These are phyloP conservation scores for Brassica cretica DNA, from an alignment of 345 rosid species.

Conservation along the genomic window DNA sequence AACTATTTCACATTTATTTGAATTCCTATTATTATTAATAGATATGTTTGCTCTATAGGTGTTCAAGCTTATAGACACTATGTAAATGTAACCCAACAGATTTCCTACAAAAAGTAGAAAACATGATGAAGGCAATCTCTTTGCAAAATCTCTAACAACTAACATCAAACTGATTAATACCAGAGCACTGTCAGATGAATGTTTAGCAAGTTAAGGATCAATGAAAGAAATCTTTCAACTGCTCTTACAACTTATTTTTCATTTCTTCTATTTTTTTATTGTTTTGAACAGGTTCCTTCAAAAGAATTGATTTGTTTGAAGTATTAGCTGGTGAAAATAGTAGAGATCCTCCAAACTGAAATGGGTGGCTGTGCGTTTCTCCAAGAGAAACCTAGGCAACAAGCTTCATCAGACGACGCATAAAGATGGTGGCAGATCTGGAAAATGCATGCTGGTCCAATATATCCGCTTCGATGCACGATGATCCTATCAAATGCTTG, in stretches of 20 bases:
- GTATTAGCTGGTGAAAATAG: slow-evolving; percentile 17
- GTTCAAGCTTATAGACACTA: neutral
- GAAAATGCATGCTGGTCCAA: slow-evolving; percentile 50
- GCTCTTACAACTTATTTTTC: neutral
- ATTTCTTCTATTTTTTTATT: neutral
- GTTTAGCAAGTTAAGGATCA: too few species aligned
- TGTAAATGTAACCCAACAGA: neutral
- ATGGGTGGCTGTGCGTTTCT: slow-evolving; percentile 82
- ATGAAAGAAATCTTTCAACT: neutral
- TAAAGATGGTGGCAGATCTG: slow-evolving; percentile 19
- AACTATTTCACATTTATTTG: too few species aligned
- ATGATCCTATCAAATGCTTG: slow-evolving; percentile 44
- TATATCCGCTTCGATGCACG: slow-evolving; percentile 44
- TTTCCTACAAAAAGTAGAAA: neutral
- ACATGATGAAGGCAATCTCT: neutral
- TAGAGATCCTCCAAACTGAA: neutral
- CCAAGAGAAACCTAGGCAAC: slow-evolving; percentile 24
- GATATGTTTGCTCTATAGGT: too few species aligned
- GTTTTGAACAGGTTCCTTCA: neutral
- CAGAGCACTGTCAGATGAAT: too few species aligned
- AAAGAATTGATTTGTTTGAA: neutral
- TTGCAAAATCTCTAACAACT: neutral
- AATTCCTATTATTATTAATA: too few species aligned
- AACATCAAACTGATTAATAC: neutral
- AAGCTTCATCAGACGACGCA: slow-evolving; percentile 34